Evolutionary conservation across 495 filamentous ascomycete species (phyloP), one percentile per base, ranked within the genome.

Genomic region (Xylaria grammica): DNA sequence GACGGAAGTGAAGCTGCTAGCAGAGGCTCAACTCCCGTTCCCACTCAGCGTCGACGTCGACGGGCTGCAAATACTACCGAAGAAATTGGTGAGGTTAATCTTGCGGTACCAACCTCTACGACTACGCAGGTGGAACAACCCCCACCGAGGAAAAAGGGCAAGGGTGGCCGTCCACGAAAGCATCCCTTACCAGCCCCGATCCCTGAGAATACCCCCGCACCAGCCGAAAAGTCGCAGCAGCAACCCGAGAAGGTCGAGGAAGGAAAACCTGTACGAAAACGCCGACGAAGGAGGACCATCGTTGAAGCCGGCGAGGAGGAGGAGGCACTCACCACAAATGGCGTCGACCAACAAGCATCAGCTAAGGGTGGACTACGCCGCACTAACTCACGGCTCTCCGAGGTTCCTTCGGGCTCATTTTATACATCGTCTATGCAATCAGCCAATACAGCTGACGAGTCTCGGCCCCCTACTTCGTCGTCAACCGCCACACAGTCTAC

Each of bases 1-100:
- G 77, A 79, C 45, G 77, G 78, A 61, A 77, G 75, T 63, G 77
- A 78, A 40, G 72, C 74, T 13, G 64, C 71, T 60, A 82, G 79
- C 61, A 74, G 79, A 48, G 65, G 74, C 19, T 72, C 69, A 2
- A 82, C 76, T 20, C 81, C 81, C 3, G 72, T 61, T 38, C 70
- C 73, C 1, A 63, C 66, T 0, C 73, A 76, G n/a, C 74, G 79
- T 15, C 73, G 71, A 24, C 75, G 80, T 56, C 66, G 73, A 22
- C 52, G 51, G n/a, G 26, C 34, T 15, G 62, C 29, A 32, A 24
- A 44, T 22, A 29, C 6, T 26, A 24, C 36, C 13, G 67, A 71
- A 29, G 69, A 73, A 6, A 72, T 65, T 27, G 68, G 60, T 30
- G 61, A 65, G 40, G 19, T 26, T 55, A 64, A 45, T 49, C 29